These are phyloP conservation scores for Cyclostephanos tholiformis DNA, from an alignment of 108 stramenopile genomes.

Conservation along the genomic window DNA sequence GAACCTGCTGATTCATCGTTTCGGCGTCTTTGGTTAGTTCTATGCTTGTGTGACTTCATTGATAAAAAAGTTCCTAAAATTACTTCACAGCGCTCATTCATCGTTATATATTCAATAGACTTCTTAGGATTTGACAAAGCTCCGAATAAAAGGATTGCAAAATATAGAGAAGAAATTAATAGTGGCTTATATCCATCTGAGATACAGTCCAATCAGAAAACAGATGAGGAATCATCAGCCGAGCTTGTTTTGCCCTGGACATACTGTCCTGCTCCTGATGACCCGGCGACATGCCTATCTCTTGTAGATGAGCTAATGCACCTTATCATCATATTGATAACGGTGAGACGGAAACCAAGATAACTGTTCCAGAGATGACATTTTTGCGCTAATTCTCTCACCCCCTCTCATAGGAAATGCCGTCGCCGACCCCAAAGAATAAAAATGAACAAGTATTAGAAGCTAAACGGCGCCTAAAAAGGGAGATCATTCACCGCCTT, in stretches of 20 bases:
- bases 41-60: neutral
- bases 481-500: conserved; percentile 81
- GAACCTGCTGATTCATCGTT: conserved; percentile 73
- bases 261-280: conserved; percentile 59
- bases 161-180: conserved; percentile 60
- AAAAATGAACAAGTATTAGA: conserved; percentile 57
- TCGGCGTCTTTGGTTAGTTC: conserved; percentile 63
- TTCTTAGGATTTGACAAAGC: conserved; percentile 61
- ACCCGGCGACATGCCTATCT: conserved; percentile 45
- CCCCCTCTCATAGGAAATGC: conserved; percentile 52
- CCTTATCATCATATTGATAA: conserved; percentile 66
- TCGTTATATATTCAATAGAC: neutral
- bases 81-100: neutral
- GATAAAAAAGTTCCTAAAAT: no score
- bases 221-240: conserved; percentile 21
- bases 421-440: conserved; percentile 56
- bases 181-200: conserved; percentile 64
- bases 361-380: neutral
- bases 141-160: conserved; percentile 53
- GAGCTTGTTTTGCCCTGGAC: conserved; percentile 56
- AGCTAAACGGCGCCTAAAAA: conserved; percentile 68
- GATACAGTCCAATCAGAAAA: conserved; percentile 24
- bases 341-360: neutral
- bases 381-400: neutral
- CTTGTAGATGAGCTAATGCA: conserved; percentile 80